Evolutionary conservation across 148 eudicot species (phyloP).

Genomic region (Amaranthus palmeri): DNA sequence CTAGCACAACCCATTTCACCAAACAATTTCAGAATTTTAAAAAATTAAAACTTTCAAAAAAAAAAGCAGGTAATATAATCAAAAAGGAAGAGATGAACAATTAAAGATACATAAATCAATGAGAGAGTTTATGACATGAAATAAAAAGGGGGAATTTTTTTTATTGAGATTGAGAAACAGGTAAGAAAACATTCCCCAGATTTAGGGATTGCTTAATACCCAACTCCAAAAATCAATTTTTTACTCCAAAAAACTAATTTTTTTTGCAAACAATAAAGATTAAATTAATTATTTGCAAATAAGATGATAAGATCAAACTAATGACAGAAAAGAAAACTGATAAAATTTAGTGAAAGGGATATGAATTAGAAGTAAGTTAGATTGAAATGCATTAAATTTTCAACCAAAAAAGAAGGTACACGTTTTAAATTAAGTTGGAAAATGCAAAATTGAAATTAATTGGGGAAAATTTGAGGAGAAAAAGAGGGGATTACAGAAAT

Average conservation of each 20-base stretch:
- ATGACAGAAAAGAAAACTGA: constrained; percentile 9
- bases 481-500: not conserved
- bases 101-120: not conserved
- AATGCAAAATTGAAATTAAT: not conserved
- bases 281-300: not conserved
- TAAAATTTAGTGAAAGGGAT: not conserved
- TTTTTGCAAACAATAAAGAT: not conserved
- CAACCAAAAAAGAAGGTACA: not conserved
- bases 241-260: not conserved
- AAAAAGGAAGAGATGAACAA: not conserved
- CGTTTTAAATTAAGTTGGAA: constrained; percentile 2
- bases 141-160: not conserved
- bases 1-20: constrained; percentile 69
- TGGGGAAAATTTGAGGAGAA: not conserved
- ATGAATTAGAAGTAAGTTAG: constrained; percentile 8
- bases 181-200: constrained; percentile 25
- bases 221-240: not conserved
- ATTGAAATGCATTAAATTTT: constrained; percentile 10
- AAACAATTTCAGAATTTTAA: not conserved
- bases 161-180: constrained; percentile 30
- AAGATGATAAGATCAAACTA: no score
- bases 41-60: not conserved
- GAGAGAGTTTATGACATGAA: not conserved
- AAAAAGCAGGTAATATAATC: not conserved
- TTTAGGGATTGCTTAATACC: constrained; percentile 27